Evolutionary conservation across 495 filamentous ascomycete species (phyloP).

Genomic region (Parachaetomium inaequale): DNA sequence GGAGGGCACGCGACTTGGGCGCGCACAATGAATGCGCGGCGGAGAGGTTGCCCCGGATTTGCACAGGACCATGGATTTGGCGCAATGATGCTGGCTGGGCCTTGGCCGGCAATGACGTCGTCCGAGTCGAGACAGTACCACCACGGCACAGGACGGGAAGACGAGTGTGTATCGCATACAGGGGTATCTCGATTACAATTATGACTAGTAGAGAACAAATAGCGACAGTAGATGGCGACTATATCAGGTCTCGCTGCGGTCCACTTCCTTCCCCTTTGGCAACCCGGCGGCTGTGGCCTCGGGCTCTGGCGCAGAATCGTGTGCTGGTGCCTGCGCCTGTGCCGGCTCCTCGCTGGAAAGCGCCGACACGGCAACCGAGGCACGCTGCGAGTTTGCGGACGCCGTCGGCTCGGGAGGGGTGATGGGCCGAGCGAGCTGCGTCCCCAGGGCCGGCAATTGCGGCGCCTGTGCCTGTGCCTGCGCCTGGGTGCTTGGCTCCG

Average conservation of each 20-base stretch:
- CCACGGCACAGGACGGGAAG: background rate
- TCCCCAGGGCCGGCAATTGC: background rate
- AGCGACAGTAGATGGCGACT: background rate
- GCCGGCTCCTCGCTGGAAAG: slow-evolving; percentile 6
- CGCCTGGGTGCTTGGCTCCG: background rate
- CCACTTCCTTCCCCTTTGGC: slow-evolving; percentile 10
- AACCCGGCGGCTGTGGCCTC: background rate
- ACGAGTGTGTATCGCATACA: background rate
- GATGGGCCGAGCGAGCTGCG: background rate
- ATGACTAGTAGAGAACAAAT: background rate
- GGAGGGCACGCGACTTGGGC: background rate
- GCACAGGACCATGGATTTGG: background rate
- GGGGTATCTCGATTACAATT: slow-evolving; percentile 20
- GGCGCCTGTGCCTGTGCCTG: background rate
- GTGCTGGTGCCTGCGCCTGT: background rate
- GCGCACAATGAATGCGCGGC: background rate
- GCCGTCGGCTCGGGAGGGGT: slow-evolving; percentile 4
- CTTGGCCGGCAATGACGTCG: background rate
- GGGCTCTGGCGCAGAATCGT: background rate
- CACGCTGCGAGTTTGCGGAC: background rate
- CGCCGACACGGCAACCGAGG: slow-evolving; percentile 15
- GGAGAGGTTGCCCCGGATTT: background rate
- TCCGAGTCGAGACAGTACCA: background rate
- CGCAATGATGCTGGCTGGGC: background rate
- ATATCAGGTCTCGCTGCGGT: background rate